These are phyloP conservation scores for Piper betle DNA, from an alignment of 164 flowering plant species.

Conservation along the genomic window DNA sequence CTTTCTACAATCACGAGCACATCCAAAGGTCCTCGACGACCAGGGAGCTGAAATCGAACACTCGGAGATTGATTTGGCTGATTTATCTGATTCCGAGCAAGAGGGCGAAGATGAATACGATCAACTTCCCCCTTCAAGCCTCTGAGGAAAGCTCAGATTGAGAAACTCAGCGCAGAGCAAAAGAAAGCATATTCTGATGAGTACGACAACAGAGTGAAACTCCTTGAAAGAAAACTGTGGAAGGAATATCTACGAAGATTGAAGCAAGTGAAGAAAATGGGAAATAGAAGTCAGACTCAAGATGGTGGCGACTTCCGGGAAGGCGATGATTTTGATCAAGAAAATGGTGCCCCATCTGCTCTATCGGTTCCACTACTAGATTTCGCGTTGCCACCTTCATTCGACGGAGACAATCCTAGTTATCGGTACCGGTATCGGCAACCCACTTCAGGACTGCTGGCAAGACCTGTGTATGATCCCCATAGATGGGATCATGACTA, in stretches of 20 bases:
- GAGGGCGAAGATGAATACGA: constrained; percentile 86
- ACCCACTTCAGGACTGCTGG: constrained; percentile 74
- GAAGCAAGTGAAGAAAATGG: constrained; percentile 61
- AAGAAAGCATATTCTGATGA: constrained; percentile 84
- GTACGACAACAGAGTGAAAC: constrained; percentile 85
- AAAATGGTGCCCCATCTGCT: constrained; percentile 57
- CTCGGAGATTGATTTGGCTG: constrained; percentile 72
- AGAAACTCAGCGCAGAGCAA: constrained; percentile 76
- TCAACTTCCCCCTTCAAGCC: constrained; percentile 97
- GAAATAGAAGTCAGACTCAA: constrained; percentile 25
- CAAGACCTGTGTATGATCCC: constrained; percentile 78
- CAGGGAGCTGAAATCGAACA: constrained; percentile 71
- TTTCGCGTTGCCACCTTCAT: constrained; percentile 77
- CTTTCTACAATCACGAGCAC: constrained; percentile 73
- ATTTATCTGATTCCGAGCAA: constrained; percentile 59
- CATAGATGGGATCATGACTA: constrained; percentile 98
- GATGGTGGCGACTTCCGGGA: constrained; percentile 18
- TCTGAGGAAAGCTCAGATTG: constrained; percentile 59
- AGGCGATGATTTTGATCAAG: constrained; percentile 45
- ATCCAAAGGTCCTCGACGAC: constrained; percentile 71
- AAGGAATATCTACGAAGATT: constrained; percentile 70
- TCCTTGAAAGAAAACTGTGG: constrained; percentile 89
- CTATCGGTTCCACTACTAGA: constrained; percentile 83
- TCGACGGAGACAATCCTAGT: constrained; percentile 76
- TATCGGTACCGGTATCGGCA: constrained; percentile 76